A percentile compares a stretch with the other conserved stretches of the same genome.
Evolutionary conservation across 2,329 filamentous ascomycete genomes (phyloP).

Genomic region (Neofusicoccum cordaticola): DNA sequence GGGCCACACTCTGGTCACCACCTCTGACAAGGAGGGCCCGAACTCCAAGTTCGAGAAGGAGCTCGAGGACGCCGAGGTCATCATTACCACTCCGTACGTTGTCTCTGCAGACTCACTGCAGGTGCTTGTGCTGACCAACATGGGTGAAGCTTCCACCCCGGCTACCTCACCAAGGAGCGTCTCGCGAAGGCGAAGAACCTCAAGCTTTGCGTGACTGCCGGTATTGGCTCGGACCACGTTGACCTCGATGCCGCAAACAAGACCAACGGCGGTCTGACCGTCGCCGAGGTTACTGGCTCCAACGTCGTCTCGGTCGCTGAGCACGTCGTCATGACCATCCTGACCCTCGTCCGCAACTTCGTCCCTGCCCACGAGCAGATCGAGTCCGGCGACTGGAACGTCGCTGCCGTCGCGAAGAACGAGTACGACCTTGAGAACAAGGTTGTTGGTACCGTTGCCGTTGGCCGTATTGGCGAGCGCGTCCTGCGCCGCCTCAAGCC

Average conservation of each 20-base stretch:
- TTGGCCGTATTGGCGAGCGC: slow-evolving; percentile 97
- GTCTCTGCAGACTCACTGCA: slow-evolving; percentile 25
- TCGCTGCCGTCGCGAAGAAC: slow-evolving; percentile 94
- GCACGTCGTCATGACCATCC: slow-evolving; percentile 99
- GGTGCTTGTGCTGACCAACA: slow-evolving; percentile 16
- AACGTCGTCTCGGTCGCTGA: slow-evolving; percentile 98
- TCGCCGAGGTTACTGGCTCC: slow-evolving; percentile 95
- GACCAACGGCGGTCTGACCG: slow-evolving; percentile 96
- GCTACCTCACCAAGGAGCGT: slow-evolving; percentile 94
- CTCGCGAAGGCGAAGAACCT: slow-evolving; percentile 98
- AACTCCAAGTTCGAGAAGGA: slow-evolving; percentile 93
- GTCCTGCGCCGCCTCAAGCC: slow-evolving; percentile 92
- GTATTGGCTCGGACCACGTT: slow-evolving; percentile 97
- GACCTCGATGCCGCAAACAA: slow-evolving; percentile 96
- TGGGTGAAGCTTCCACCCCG: slow-evolving; percentile 80
- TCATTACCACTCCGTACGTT: slow-evolving; percentile 92
- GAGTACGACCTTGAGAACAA: slow-evolving; percentile 97
- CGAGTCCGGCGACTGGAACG: slow-evolving; percentile 85
- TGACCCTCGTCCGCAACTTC: slow-evolving; percentile 94
- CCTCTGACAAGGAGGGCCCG: slow-evolving; percentile 94
- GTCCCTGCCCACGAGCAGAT: slow-evolving; percentile 96
- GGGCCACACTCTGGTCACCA: slow-evolving; percentile 94
- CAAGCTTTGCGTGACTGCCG: slow-evolving; percentile 93
- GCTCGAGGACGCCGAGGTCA: slow-evolving; percentile 93
- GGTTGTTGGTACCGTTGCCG: slow-evolving; percentile 94